Evolutionary conservation across 192 early-diverging fungal genomes (phyloP), one percentile per base, ranked within the genome.

Genomic region (Gryganskiella cystojenkinii): DNA sequence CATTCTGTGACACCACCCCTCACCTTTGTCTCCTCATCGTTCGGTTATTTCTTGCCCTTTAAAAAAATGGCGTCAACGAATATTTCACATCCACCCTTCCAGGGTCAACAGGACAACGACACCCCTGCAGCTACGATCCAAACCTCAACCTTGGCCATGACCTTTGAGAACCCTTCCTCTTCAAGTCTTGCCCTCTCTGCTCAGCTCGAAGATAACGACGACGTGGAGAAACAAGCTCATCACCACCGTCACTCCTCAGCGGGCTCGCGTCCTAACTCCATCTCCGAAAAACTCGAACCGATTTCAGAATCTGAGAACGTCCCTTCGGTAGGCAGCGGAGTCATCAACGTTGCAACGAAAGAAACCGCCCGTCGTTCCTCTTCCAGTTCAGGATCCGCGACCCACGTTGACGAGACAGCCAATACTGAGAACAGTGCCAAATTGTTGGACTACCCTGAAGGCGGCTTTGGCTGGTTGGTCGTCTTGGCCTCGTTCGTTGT

Each of bases 391-490:
- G 13, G 37, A 9, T 40, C 37, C 5, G 37, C 37, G 7, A 51
- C 65, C 3, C 45, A 67, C 27, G 19, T 67, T 3, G 54, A 45
- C 40, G 54, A 56, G 8, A 20, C n/a, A 10, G 64, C 33, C 13
- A 56, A 40, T 9, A 1, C 40, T 25, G 51, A 42, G 20, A 63
- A 27, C 24, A 61, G 20, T 56, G 56, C 53, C 42, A 55, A 17
- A 15, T 35, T 62, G 2, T 55, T 83, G 13, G 67, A 80, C 40
- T 80, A 81, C 30, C 83, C 83, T 19, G 79, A 84, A 55, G 83
- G 83, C 3, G 83, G 83, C 13, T 69, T 70, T 28, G 83, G 82
- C 2, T 84, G 81, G 83, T 31, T 71, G 4, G 83, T 84, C 9
- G 78, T 82, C 19, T 70, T 84, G 58, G 71, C 81, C 3, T 80